Evolutionary conservation across 768 basidiomycete species (phyloP).

Genomic region (Suillus variegatus): DNA sequence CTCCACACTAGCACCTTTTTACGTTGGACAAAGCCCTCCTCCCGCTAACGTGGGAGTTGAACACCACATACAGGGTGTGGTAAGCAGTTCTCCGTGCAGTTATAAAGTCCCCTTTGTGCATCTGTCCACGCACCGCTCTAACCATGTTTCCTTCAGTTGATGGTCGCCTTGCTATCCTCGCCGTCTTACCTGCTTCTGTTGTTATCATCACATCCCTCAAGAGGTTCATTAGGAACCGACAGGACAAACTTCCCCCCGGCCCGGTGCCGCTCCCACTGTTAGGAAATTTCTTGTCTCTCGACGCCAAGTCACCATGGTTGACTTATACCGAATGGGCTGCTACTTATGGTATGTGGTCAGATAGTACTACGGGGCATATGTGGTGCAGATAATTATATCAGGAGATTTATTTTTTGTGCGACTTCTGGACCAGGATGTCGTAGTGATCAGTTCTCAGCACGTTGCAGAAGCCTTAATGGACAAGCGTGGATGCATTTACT

Average conservation of each 20-base stretch:
- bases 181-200: background rate
- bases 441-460: slow-evolving; percentile 5
- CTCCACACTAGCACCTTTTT: too few relatives aligned
- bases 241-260: slow-evolving; percentile 41
- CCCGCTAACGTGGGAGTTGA: too few relatives aligned
- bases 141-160: background rate
- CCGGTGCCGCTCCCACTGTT: slow-evolving; percentile 43
- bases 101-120: background rate
- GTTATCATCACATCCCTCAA: background rate
- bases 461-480: slow-evolving; percentile 1
- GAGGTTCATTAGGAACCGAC: background rate
- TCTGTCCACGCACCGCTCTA: background rate
- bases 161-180: background rate
- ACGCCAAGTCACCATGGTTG: slow-evolving; percentile 30
- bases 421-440: background rate
- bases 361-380: background rate
- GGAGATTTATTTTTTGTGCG: slow-evolving; percentile 4
- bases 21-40: too few relatives aligned
- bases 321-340: slow-evolving; percentile 38
- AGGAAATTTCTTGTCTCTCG: slow-evolving; percentile 36
- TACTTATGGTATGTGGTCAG: slow-evolving; percentile 19
- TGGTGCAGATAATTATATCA: background rate
- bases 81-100: too few relatives aligned
- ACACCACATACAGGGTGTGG: too few relatives aligned
- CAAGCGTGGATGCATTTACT: slow-evolving; percentile 11